These are phyloP conservation scores for Stipa capillata DNA, from an alignment of 176 grass and related monocot species.

Conservation along the genomic window DNA sequence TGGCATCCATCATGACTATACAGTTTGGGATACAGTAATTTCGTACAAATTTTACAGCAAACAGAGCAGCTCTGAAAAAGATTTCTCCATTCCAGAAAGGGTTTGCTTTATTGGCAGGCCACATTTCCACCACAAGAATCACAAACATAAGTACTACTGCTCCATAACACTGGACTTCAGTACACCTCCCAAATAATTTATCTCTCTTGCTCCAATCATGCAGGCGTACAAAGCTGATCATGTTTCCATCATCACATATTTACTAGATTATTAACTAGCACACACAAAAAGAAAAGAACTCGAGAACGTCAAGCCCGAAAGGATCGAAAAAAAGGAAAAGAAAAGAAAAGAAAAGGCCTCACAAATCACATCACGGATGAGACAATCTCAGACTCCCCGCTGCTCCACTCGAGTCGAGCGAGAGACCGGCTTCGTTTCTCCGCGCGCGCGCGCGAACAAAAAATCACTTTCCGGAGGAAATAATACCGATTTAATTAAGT, in stretches of 20 bases:
- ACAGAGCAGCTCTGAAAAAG: neutral
- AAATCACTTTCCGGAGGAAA: conserved; percentile 33
- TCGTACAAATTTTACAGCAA: neutral
- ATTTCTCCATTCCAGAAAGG: neutral
- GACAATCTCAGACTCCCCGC: conserved; percentile 30
- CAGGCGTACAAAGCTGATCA: neutral
- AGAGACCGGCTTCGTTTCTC: conserved; percentile 44
- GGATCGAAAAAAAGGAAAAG: too few species aligned
- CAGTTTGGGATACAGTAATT: neutral
- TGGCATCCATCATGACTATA: neutral
- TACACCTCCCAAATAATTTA: neutral
- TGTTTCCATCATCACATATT: conserved; percentile 1
- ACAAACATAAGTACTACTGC: too few species aligned
- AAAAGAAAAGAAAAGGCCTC: neutral
- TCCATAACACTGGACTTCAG: neutral
- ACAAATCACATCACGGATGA: conserved; percentile 49
- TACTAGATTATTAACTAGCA: conserved; percentile 2
- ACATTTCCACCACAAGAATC: neutral
- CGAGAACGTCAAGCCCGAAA: neutral
- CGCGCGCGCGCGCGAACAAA: conserved; percentile 64
- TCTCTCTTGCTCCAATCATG: neutral
- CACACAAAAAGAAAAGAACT: neutral
- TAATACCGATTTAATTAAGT: too few species aligned
- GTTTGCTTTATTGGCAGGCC: neutral
- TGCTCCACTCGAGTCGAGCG: conserved; percentile 6